Evolutionary conservation across 495 filamentous ascomycete genomes (phyloP).

Genomic region (Annulohypoxylon nitens): DNA sequence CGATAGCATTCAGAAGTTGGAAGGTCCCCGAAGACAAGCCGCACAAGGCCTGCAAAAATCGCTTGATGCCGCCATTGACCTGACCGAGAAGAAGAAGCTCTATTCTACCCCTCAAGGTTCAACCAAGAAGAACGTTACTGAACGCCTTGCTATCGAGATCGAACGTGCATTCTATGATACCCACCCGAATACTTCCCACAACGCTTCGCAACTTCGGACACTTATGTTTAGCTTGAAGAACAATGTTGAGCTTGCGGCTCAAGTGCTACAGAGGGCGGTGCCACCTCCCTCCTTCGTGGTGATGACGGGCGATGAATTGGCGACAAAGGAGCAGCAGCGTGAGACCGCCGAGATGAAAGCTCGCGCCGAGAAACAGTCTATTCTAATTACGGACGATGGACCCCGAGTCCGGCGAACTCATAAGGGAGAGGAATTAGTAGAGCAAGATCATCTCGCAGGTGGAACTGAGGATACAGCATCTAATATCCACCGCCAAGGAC

Average conservation of each 20-base stretch:
- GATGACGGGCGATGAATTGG: slow-evolving; percentile 91
- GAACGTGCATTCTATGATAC: slow-evolving; percentile 71
- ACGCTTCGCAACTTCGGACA: slow-evolving; percentile 62
- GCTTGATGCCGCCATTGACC: slow-evolving; percentile 55
- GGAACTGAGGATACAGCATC: slow-evolving; percentile 57
- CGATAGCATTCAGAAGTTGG: slow-evolving; percentile 57
- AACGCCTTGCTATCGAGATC: slow-evolving; percentile 72
- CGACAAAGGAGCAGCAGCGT: slow-evolving; percentile 87
- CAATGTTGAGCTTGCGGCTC: slow-evolving; percentile 81
- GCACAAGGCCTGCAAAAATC: slow-evolving; percentile 61
- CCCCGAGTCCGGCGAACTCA: slow-evolving; percentile 91
- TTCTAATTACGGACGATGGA: slow-evolving; percentile 83
- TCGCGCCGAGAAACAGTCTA: slow-evolving; percentile 84
- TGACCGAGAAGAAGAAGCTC: slow-evolving; percentile 59
- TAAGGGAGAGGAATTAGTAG: slow-evolving; percentile 93
- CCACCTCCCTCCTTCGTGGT: slow-evolving; percentile 78
- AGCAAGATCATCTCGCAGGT: slow-evolving; percentile 65
- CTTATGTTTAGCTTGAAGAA: slow-evolving; percentile 86
- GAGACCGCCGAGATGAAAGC: slow-evolving; percentile 79
- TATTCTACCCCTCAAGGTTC: slow-evolving; percentile 54
- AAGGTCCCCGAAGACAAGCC: slow-evolving; percentile 56
- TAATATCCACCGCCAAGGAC: slow-evolving; percentile 55
- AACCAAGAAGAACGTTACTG: slow-evolving; percentile 54
- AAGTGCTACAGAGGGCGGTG: slow-evolving; percentile 77
- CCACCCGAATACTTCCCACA: slow-evolving; percentile 57